Conservation (phyloP, 139 green algal genomes). For the Limnomonas spitsbergensis region DNA sequence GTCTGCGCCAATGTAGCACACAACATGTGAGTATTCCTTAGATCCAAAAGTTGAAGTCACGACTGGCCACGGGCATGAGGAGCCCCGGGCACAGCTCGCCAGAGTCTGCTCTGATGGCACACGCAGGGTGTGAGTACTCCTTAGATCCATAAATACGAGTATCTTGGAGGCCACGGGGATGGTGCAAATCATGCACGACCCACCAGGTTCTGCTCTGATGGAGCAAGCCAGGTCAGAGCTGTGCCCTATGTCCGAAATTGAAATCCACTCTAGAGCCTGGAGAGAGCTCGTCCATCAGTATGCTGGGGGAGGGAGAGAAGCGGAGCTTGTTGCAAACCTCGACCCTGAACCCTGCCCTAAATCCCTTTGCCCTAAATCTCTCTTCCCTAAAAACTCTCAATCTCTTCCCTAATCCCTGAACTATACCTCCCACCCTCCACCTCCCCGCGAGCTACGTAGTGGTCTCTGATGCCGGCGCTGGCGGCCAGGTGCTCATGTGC, state of each 20-base stretch:
- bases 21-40: background rate
- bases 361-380: too few species aligned
- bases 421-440: too few species aligned
- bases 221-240: background rate
- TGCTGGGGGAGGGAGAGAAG: too few species aligned
- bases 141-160: too few species aligned
- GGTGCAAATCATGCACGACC: background rate
- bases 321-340: too few species aligned
- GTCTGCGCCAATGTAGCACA: background rate
- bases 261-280: too few species aligned
- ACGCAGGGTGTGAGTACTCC: background rate
- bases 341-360: too few species aligned
- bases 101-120: background rate
- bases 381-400: too few species aligned
- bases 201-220: background rate
- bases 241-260: too few species aligned
- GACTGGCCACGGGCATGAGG: background rate
- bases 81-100: background rate
- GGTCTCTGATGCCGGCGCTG: background rate
- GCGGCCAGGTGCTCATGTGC: background rate
- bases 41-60: too few species aligned
- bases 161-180: background rate
- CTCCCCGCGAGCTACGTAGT: too few species aligned
- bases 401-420: too few species aligned
- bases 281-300: background rate